Base-by-base conservation (phyloP, 192 early-diverging fungal species). In the Dissophora ornata region DNA sequence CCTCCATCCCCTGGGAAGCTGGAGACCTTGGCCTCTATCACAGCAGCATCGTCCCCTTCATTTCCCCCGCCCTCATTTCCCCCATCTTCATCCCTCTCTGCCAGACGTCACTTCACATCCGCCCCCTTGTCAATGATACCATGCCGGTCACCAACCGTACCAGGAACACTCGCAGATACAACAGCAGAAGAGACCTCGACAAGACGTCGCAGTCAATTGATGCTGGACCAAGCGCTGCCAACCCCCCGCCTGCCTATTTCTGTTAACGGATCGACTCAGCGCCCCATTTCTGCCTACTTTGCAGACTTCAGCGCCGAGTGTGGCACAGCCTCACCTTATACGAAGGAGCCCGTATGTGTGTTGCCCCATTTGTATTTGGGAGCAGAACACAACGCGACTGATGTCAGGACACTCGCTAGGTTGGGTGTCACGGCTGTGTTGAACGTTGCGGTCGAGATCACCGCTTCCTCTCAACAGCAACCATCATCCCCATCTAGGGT, bases 361-460 rank as follows among this genome's bases (percentile, higher is more conserved):
- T 66, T 94, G 41, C 85, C 86, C n/a, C 62, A 84, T 57, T 79
- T 94, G 0, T 92, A 88, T 62, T 80, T 94, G 30, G 91, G 93
- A 16, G 83, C 81, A 41, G 84, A 88, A 65, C 68, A 83, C 38
- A 91, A 89, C 62, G 89, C 91, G n/a, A 62, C 65, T 26, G 83
- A 93, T 63, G 34, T 79, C 5, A 50, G 51, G 10, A 45, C 80
- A 4, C 71, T 95, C 0, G 59, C 79, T 0, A 44, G 77, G 29
- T 79, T 90, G 15, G 71, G 79, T 22, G 84, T 94, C 63, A 80
- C 82, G 2, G 82, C 60, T 29, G 85, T 95, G 36, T 40, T 95
- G 46, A 94, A 94, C 79, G 91, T 93, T n/a, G 93, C 91, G n/a
- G 70, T 86, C 19, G 93, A 95, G 66, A 87, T 95, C n/a, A 54